phyloP scores from a whole-genome alignment of 495 filamentous ascomycete genomes.

The Barbatosphaeria neglecta region DNA sequence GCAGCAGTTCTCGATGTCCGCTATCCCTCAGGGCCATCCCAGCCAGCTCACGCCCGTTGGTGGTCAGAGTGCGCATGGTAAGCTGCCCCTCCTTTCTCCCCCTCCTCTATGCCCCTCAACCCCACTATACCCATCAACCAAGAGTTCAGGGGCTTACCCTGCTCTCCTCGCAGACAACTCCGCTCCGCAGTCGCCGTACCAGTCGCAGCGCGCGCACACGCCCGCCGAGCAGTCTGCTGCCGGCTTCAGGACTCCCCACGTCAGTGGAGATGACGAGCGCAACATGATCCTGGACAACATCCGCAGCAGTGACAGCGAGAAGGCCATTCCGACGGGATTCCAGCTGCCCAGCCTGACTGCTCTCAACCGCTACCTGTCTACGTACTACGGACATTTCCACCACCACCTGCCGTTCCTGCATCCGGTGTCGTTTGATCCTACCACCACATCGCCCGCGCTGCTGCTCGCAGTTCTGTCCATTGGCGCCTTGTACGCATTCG shows the following conservation, averaged over 20 bases:
- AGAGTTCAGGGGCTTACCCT: constrained; percentile 55
- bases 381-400: constrained; percentile 95
- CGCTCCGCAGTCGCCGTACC: constrained; percentile 61
- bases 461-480: constrained; percentile 90
- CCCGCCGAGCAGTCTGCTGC: constrained; percentile 49
- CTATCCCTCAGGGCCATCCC: constrained; percentile 40
- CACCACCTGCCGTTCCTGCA: constrained; percentile 95
- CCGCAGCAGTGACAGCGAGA: constrained; percentile 62
- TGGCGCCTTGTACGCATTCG: constrained; percentile 91
- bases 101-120: constrained; percentile 30
- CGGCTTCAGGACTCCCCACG: constrained; percentile 56
- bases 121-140: too few relatives aligned
- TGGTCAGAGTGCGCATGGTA: constrained; percentile 53
- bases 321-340: constrained; percentile 78
- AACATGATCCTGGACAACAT: constrained; percentile 77
- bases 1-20: constrained; percentile 42
- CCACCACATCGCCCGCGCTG: constrained; percentile 63
- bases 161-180: constrained; percentile 60
- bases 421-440: constrained; percentile 78
- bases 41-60: constrained; percentile 55
- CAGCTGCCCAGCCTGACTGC: constrained; percentile 65
- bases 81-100: constrained; percentile 36
- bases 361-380: constrained; percentile 81
- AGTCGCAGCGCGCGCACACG: constrained; percentile 49
- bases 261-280: constrained; percentile 66